Conservation (phyloP, 2,329 filamentous ascomycete genomes). For the Graphilbum fragrans region DNA sequence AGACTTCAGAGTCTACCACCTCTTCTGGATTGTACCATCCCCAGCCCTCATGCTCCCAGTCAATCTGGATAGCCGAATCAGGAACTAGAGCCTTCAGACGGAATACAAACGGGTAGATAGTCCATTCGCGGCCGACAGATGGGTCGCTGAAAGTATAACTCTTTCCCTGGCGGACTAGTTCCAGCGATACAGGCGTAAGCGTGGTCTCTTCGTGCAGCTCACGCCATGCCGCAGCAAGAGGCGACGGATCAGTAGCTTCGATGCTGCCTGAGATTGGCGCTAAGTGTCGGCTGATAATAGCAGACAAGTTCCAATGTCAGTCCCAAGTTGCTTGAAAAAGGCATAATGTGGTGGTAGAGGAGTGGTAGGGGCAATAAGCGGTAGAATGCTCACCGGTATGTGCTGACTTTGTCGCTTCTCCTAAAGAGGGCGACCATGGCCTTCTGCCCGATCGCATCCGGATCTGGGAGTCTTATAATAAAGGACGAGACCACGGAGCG, state of each 20-base stretch:
- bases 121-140: slow-evolving; percentile 44
- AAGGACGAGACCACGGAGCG: slow-evolving; percentile 37
- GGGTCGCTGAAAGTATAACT: slow-evolving; percentile 44
- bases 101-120: slow-evolving; percentile 50
- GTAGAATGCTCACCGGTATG: slow-evolving; percentile 36
- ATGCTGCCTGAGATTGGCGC: slow-evolving; percentile 53
- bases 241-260: slow-evolving; percentile 36
- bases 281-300: slow-evolving; percentile 33
- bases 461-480: slow-evolving; percentile 26
- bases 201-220: slow-evolving; percentile 52
- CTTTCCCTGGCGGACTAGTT: slow-evolving; percentile 43
- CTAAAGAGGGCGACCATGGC: slow-evolving; percentile 48
- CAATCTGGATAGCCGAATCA: slow-evolving; percentile 35
- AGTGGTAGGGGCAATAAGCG: not conserved
- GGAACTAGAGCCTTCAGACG: slow-evolving; percentile 30
- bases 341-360: not conserved
- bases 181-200: slow-evolving; percentile 32
- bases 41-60: slow-evolving; percentile 52
- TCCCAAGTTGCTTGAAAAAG: not conserved
- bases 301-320: not conserved
- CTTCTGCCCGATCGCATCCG: slow-evolving; percentile 9
- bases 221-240: slow-evolving; percentile 46
- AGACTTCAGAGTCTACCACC: slow-evolving; percentile 30
- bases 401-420: slow-evolving; percentile 44
- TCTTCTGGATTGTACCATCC: slow-evolving; percentile 42